Evolutionary conservation across 495 filamentous ascomycete genomes (phyloP).

Genomic region (Rostrohypoxylon terebratum): DNA sequence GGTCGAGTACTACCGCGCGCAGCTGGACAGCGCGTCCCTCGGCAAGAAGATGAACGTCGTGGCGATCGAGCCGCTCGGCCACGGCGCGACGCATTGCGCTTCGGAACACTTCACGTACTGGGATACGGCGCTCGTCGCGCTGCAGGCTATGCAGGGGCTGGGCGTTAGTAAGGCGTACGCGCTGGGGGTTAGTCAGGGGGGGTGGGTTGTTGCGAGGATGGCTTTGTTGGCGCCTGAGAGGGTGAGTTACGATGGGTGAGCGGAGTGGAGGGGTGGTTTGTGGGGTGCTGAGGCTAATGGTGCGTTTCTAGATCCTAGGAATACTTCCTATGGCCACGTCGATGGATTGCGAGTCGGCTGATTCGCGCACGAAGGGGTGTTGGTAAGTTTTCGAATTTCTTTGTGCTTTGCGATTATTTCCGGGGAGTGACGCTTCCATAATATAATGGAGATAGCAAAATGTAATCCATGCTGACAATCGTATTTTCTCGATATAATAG

Average conservation of each 20-base stretch:
- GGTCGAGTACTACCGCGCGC: constrained; percentile 61
- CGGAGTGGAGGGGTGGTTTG: neutral
- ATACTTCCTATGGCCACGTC: constrained; percentile 72
- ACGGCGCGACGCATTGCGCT: constrained; percentile 59
- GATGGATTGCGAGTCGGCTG: constrained; percentile 69
- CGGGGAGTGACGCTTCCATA: too few species aligned
- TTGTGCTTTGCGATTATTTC: neutral
- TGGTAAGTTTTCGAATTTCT: constrained; percentile 54
- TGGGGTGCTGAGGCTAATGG: neutral
- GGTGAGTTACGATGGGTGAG: constrained; percentile 23
- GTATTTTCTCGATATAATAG: neutral
- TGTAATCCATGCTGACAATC: neutral
- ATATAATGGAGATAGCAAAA: neutral
- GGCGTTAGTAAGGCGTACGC: constrained; percentile 67
- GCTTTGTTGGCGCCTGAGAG: constrained; percentile 69
- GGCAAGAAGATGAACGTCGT: constrained; percentile 62
- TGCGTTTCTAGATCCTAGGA: constrained; percentile 61
- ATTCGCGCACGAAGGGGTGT: constrained; percentile 63
- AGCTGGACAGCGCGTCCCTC: constrained; percentile 61
- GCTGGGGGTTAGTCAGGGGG: constrained; percentile 72
- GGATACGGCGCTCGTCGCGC: constrained; percentile 63
- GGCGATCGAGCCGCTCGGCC: constrained; percentile 68
- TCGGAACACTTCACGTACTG: constrained; percentile 66
- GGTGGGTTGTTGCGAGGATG: constrained; percentile 71
- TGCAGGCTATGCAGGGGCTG: constrained; percentile 63